Conservation (phyloP, 2,329 filamentous ascomycete species). For the Sporothrix globosa region DNA sequence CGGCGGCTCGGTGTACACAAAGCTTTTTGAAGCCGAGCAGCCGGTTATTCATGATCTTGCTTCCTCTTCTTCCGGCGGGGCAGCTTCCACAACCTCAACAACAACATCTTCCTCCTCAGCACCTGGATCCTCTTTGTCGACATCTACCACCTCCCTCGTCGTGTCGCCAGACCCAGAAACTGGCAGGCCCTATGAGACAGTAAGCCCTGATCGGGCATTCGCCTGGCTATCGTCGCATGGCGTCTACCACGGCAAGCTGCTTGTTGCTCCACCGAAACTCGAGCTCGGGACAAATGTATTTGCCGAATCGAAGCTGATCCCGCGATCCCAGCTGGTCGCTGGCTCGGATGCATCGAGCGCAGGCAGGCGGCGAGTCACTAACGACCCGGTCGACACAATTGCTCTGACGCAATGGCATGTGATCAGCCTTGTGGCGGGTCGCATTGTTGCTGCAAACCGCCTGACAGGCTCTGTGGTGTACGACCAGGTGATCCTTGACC, state of each 20-base stretch:
- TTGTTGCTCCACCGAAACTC: constrained; percentile 61
- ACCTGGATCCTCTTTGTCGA: constrained; percentile 51
- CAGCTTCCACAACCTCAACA: background rate
- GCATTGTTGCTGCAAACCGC: constrained; percentile 82
- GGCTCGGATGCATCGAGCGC: constrained; percentile 60
- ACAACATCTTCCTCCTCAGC: constrained; percentile 11
- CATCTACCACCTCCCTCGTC: constrained; percentile 63
- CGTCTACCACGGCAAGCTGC: constrained; percentile 81
- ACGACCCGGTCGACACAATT: constrained; percentile 77
- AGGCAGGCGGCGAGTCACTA: constrained; percentile 65
- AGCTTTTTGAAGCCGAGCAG: constrained; percentile 84
- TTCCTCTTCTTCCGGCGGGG: constrained; percentile 47
- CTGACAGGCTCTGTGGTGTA: constrained; percentile 85
- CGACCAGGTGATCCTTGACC: constrained; percentile 81
- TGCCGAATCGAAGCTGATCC: constrained; percentile 75
- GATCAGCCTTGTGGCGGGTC: constrained; percentile 76
- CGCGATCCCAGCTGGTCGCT: constrained; percentile 71
- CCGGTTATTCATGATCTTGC: constrained; percentile 75
- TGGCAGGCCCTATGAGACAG: constrained; percentile 56
- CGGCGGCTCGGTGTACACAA: constrained; percentile 81
- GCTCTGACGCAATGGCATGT: constrained; percentile 94
- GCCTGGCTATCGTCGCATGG: constrained; percentile 91
- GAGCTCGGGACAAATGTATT: constrained; percentile 76
- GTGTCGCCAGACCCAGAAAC: constrained; percentile 74
- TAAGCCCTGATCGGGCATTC: constrained; percentile 70